phyloP scores from a whole-genome alignment of 2,329 filamentous ascomycete species.

The Orbilia ellipsospora region DNA sequence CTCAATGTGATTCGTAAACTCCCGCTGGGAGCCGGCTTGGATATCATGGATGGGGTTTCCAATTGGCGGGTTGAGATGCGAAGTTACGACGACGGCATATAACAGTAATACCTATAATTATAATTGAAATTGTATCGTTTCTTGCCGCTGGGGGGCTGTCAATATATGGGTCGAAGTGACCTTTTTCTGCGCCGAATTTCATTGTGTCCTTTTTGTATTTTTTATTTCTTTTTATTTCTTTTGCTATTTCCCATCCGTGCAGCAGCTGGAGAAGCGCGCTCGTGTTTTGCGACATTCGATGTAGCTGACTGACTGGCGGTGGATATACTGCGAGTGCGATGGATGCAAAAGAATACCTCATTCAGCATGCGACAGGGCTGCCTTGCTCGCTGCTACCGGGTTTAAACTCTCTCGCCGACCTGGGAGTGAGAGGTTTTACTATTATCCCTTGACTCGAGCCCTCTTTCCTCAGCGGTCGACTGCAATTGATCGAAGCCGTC shows the following conservation, averaged over 20 bases:
- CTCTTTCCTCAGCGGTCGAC: not conserved
- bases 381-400: conserved; percentile 20
- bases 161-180: not conserved
- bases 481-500: conserved; percentile 14
- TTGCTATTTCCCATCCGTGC: not conserved
- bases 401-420: not conserved
- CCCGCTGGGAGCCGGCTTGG: conserved; percentile 33
- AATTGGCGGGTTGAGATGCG: conserved; percentile 18
- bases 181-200: not conserved
- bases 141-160: too few species aligned
- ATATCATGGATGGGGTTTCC: conserved; percentile 2
- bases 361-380: too few species aligned
- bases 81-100: not conserved
- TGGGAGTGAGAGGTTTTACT: conserved; percentile 33
- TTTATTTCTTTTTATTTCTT: not conserved
- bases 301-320: too few species aligned
- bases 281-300: too few species aligned
- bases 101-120: too few species aligned
- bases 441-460: not conserved
- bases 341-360: conserved; percentile 11
- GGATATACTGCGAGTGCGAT: conserved; percentile 25
- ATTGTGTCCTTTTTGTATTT: too few species aligned
- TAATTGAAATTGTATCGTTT: too few species aligned
- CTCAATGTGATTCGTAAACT: conserved; percentile 19
- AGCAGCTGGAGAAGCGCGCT: not conserved